Base-by-base conservation (phyloP, 2,329 filamentous ascomycete species). In the Cadophora luteo-olivacea region DNA sequence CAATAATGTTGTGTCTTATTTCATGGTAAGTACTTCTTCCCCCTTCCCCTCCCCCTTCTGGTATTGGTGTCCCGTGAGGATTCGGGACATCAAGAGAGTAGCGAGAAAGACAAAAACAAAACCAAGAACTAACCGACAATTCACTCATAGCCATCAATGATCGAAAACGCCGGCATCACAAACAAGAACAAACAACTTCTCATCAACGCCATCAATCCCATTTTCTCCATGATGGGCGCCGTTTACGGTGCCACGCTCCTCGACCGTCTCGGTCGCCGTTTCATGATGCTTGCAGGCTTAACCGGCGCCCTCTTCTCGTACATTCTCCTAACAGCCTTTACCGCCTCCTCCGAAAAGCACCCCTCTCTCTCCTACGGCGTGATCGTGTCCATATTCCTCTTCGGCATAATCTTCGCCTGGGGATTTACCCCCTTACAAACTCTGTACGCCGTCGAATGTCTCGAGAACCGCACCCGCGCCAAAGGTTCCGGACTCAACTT, bases 311-410 rank as follows among this genome's bases (percentile, higher is more conserved):
- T 74, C 0, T 49, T 68, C 32, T 66, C 69, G 16, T 75, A 74
- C 55, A 69, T 74, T 25, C 66, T 75, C 57, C 71, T 76, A 33
- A 75, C 74, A 14, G 75, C 70, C 9, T 74, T 76, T 57, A 83
- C 67, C 25, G 74, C 74, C 7, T 62, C 66, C 16, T 69, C 68
- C 0, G 74, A 77, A 51, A 81, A 63, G 3, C 63, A 73, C 14
- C 70, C 80, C 77, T 57, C 73, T 4, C 79, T 81, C n/a, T 82
- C 82, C 14, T 79, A 81, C 64, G 82, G 79, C 4, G 82, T 84
- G 19, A 82, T 87, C 61, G 81, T 81, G 12, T 82, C 81, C 71
- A 80, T 86, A 29, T 86, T 82, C 72, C 77, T 83, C 67, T 85
- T 81, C 76, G 82, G 78, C 68, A 80, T 84, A 61, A 66, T 73